Base-by-base conservation (phyloP, 495 filamentous ascomycete species). In the Podospora tetraspora region DNA sequence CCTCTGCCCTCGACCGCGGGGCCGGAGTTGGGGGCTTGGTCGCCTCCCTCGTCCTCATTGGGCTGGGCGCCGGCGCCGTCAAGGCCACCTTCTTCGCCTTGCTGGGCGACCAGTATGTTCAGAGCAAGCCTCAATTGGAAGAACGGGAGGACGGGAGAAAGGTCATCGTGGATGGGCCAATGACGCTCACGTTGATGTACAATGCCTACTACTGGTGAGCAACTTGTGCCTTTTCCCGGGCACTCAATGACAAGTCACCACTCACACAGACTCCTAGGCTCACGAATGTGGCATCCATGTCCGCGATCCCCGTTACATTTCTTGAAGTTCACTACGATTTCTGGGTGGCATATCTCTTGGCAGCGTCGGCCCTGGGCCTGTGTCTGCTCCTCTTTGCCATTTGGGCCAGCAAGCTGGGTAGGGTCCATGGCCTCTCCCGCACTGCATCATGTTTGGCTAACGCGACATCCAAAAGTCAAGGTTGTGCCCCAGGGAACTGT, bases 121-220 rank as follows among this genome's bases (percentile, higher is more conserved):
- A 80, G 29, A 70, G 59, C 6, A 76, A 75, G 21, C 75, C 74
- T 9, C 69, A 69, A 23, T 37, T 84, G 12, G 73, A 73, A 16
- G 74, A 66, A 7, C 74, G 76, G 23, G 75, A 78, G 70, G 71
- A 68, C 19, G 82, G 82, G 13, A 74, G 81, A 64, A 71, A 69
- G 16, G 83, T 82, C 11, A 74, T 86, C 30, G 68, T 78, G 16
- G 76, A 81, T 60, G 79, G 81, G 1, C 72, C 78, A 13, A 67
- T 82, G 32, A 86, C 83, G 3, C 75, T 86, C 6, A 79, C 81
- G 30, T 81, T 79, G 59, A 79, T 86, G 16, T 85, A 81, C 72
- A 84, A 83, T 63, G 76, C 83, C 9, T 85, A 78, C 64, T 85
- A 83, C 64, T 86, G 81, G 83, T 85, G 72, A 69, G 77, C n/a